Base-by-base conservation (phyloP, 345 rosid genomes). In the Capsella bursapastoris region DNA sequence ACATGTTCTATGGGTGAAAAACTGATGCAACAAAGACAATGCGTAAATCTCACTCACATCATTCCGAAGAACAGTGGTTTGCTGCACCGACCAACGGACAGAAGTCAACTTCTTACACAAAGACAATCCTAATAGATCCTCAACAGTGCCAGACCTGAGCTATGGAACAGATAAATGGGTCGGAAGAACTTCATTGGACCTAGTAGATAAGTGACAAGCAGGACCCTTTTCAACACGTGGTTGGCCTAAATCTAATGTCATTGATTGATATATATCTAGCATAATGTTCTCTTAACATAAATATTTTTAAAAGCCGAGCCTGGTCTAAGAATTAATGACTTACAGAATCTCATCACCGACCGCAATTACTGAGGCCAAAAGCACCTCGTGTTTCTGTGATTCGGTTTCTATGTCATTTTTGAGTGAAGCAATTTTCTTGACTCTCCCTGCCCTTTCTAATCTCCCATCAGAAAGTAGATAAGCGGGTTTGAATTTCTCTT, bases 271-370 rank as follows among this genome's bases (percentile, higher is more conserved):
- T 51, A 40, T 71, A 27, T 56, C 16, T 4, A 32, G 10, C 18
- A 61, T 8, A 63, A 8, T 57, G 44, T 56, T 50, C 61, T 74
- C 8, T 57, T 44, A 43, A 35, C 32, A 15, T 3, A 37, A 3
- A 8, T 6, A 57, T 4, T 3, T 58, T 15, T 7, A 31, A 35
- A 22, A 29, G 7, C 9, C n/a, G 57, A 77, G 38, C 47, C 76
- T 3, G n/a, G 49, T 32, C 27, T 31, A 61, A 78, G 67, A 67
- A 43, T 60, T 40, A 57, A 4, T 29, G 81, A 87, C 99, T 85
- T 92, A 95, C 99, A 95, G 88, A 83, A 95, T 88, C 96, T 95
- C 99, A 86, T 95, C 97, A 10, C 98, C 98, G 31, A 95, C 96
- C 61, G 88, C 86, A 66, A 95, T 88, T 18, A 79, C 85, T 22